Conservation (phyloP, 2,329 filamentous ascomycete genomes). For the Chrysoporthe deuterocubensis region DNA sequence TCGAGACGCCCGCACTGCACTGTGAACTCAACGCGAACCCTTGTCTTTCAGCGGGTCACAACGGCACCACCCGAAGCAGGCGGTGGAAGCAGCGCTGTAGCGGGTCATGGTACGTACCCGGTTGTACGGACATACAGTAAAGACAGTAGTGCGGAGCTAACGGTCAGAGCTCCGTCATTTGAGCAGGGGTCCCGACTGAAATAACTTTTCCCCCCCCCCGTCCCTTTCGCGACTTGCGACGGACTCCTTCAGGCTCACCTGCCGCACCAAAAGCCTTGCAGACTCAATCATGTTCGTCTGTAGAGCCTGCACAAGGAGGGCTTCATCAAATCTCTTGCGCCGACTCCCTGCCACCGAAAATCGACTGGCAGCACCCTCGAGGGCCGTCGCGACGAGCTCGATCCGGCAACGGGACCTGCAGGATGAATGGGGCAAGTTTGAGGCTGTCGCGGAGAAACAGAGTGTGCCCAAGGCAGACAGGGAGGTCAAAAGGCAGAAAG, state of each 20-base stretch:
- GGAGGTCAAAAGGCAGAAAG: slow-evolving; percentile 38
- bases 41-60: slow-evolving; percentile 13
- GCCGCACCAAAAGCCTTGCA: slow-evolving; percentile 8
- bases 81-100: background rate
- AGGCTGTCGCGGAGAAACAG: slow-evolving; percentile 13
- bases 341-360: slow-evolving; percentile 18
- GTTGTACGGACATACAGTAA: background rate
- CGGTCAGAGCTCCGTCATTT: background rate
- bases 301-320: slow-evolving; percentile 41
- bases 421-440: slow-evolving; percentile 19
- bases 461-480: slow-evolving; percentile 31
- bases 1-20: slow-evolving; percentile 1
- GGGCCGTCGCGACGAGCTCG: slow-evolving; percentile 25
- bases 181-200: background rate
- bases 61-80: background rate
- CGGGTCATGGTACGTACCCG: too few species aligned
- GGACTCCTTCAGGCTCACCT: background rate
- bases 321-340: slow-evolving; percentile 30
- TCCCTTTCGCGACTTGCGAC: background rate
- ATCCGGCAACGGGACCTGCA: slow-evolving; percentile 8
- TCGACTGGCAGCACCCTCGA: slow-evolving; percentile 24
- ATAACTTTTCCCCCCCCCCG: background rate
- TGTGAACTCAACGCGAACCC: slow-evolving; percentile 28
- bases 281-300: slow-evolving; percentile 44
- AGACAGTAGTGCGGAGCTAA: background rate